Conservation (phyloP, 192 early-diverging fungal genomes). For the Entomortierella lignicola region DNA sequence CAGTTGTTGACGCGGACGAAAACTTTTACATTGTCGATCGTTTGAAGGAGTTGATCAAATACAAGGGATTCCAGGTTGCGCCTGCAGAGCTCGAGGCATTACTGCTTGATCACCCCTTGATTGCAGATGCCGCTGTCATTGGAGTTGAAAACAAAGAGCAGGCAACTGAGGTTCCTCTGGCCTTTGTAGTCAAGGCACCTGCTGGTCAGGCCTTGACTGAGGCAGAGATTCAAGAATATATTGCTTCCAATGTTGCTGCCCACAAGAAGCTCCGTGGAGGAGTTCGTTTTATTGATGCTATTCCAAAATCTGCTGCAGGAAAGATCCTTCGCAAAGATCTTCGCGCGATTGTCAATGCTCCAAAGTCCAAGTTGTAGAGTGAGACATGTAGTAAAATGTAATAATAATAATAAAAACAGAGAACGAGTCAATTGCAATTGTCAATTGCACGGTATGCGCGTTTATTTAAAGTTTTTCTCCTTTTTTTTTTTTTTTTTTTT, state of each 20-base stretch:
- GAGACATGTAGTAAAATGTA: background rate
- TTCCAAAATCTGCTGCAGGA: constrained; percentile 84
- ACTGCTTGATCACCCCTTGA: constrained; percentile 73
- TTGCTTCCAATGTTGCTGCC: constrained; percentile 70
- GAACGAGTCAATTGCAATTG: no score
- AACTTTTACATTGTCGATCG: constrained; percentile 79
- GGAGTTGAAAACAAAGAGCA: constrained; percentile 70
- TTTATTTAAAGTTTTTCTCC: background rate
- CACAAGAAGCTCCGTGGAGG: constrained; percentile 88
- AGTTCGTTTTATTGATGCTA: constrained; percentile 72
- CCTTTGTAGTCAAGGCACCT: constrained; percentile 75
- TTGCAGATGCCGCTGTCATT: constrained; percentile 80
- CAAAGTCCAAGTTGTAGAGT: constrained; percentile 31
- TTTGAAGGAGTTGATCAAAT: constrained; percentile 94
- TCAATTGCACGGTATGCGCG: no score
- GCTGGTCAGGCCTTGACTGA: constrained; percentile 47
- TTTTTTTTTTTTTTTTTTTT: no score
- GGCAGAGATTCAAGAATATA: constrained; percentile 64
- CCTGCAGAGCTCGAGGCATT: constrained; percentile 89
- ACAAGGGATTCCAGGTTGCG: constrained; percentile 85
- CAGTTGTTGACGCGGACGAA: constrained; percentile 69
- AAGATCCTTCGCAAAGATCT: constrained; percentile 87
- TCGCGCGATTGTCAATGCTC: constrained; percentile 32
- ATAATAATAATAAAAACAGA: constrained; percentile 5
- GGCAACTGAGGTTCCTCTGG: constrained; percentile 82